Evolutionary conservation across 352 stramenopile genomes (phyloP).

Genomic region (Pythium chondricola): DNA sequence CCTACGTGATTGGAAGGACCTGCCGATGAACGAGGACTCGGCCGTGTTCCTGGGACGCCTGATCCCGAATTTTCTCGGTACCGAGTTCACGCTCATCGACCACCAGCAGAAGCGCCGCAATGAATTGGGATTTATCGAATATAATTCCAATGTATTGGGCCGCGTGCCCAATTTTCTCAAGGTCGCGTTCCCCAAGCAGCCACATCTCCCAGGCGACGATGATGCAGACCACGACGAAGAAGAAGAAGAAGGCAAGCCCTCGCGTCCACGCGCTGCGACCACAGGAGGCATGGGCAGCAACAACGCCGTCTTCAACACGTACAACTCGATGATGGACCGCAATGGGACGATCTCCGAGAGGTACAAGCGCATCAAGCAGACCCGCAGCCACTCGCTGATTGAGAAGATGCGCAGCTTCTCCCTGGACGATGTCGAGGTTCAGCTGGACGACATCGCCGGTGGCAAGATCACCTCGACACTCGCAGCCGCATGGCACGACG

Average conservation of each 20-base stretch:
- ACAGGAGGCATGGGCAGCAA: slow-evolving; percentile 31
- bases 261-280: slow-evolving; percentile 5
- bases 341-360: slow-evolving; percentile 53
- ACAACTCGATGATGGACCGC: slow-evolving; percentile 36
- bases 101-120: slow-evolving; percentile 61
- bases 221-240: slow-evolving; percentile 9
- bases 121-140: slow-evolving; percentile 73
- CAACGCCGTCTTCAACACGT: slow-evolving; percentile 39
- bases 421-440: slow-evolving; percentile 45
- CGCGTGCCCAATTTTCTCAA: slow-evolving; percentile 70
- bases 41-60: slow-evolving; percentile 79
- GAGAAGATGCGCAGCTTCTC: slow-evolving; percentile 53
- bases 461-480: slow-evolving; percentile 4
- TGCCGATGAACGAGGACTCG: slow-evolving; percentile 71
- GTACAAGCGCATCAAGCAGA: slow-evolving; percentile 51
- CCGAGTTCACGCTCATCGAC: slow-evolving; percentile 79
- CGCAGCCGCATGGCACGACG: slow-evolving; percentile 36
- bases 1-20: slow-evolving; percentile 55
- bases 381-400: slow-evolving; percentile 35
- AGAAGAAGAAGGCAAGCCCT: slow-evolving; percentile 7
- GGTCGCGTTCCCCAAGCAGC: slow-evolving; percentile 39
- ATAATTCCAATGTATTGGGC: slow-evolving; percentile 75
- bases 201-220: slow-evolving; percentile 1
- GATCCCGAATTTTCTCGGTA: slow-evolving; percentile 75
- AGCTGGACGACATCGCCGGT: slow-evolving; percentile 21